These are phyloP conservation scores for Brassica balearica DNA, from an alignment of 441 rosid species.

Conservation along the genomic window DNA sequence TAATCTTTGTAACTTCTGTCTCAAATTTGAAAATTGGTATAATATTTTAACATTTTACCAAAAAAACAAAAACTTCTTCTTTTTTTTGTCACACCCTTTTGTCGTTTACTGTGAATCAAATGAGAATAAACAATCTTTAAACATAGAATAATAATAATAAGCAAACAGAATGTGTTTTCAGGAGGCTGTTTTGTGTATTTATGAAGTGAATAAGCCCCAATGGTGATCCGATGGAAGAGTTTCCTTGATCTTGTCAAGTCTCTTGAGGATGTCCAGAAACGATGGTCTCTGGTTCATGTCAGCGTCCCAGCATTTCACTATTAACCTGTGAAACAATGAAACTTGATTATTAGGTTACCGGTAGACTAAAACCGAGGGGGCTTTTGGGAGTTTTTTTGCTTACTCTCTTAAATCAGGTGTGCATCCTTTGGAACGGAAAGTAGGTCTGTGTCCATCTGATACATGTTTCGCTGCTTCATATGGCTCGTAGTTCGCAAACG, in stretches of 20 bases:
- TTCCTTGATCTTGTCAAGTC: conserved; percentile 90
- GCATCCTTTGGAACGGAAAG: conserved; percentile 78
- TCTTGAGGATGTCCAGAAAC: conserved; percentile 93
- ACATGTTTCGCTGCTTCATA: conserved; percentile 96
- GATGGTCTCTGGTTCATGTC: conserved; percentile 92
- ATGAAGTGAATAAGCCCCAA: conserved; percentile 83
- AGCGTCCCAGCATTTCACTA: conserved; percentile 83
- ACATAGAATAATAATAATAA: conserved; percentile 15
- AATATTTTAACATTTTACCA: too few relatives aligned
- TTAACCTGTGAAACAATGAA: conserved; percentile 53
- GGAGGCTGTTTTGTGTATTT: conserved; percentile 10
- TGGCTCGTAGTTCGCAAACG: conserved; percentile 81
- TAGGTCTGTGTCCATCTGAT: conserved; percentile 92
- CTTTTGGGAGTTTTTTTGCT: conserved; percentile 36
- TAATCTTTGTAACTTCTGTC: too few relatives aligned
- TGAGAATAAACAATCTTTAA: conserved; percentile 37
- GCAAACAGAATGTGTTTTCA: conserved; percentile 30
- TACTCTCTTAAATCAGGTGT: conserved; percentile 83
- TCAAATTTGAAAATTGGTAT: too few relatives aligned
- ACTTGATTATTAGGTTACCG: conserved; percentile 15
- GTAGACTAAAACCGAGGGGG: conserved; percentile 3
- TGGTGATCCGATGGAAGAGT: conserved; percentile 70
- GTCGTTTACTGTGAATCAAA: conserved; percentile 30
- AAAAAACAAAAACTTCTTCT: neutral
- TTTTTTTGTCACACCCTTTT: conserved; percentile 3